phyloP scores from a whole-genome alignment of 148 eudicot species.

The Simmondsia chinensis region DNA sequence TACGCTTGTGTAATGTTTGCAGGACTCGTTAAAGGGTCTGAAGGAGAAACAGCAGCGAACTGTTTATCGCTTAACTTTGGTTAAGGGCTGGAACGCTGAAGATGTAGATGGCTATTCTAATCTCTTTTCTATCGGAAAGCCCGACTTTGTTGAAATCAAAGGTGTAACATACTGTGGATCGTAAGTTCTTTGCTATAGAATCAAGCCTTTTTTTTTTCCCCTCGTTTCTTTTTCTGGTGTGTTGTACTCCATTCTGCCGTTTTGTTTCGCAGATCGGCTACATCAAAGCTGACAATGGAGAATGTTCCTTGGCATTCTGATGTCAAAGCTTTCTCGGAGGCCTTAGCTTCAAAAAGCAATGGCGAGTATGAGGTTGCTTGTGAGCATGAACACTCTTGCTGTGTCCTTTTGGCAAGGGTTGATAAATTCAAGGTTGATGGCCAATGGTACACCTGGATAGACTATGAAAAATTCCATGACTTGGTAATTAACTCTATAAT shows the following conservation, averaged over 20 bases:
- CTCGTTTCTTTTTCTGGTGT: not conserved
- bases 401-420: constrained; percentile 85
- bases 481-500: constrained; percentile 41
- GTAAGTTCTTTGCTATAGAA: constrained; percentile 37
- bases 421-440: constrained; percentile 78
- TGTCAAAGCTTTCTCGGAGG: constrained; percentile 88
- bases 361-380: constrained; percentile 97
- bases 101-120: constrained; percentile 84
- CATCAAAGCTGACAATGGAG: constrained; percentile 99
- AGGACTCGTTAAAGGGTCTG: constrained; percentile 87
- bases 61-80: constrained; percentile 89
- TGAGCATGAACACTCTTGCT: constrained; percentile 95
- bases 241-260: constrained; percentile 1
- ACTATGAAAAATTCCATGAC: constrained; percentile 93
- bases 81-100: constrained; percentile 97
- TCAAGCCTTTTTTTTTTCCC: not conserved
- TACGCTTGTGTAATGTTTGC: constrained; percentile 9
- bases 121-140: constrained; percentile 68
- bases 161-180: constrained; percentile 99
- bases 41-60: constrained; percentile 88
- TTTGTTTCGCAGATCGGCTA: constrained; percentile 55
- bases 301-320: constrained; percentile 99
- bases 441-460: constrained; percentile 98
- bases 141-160: constrained; percentile 93
- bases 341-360: constrained; percentile 65